These are phyloP conservation scores for Heterobasidion occidentale DNA, from an alignment of 1,284 basidiomycete genomes.

Conservation along the genomic window DNA sequence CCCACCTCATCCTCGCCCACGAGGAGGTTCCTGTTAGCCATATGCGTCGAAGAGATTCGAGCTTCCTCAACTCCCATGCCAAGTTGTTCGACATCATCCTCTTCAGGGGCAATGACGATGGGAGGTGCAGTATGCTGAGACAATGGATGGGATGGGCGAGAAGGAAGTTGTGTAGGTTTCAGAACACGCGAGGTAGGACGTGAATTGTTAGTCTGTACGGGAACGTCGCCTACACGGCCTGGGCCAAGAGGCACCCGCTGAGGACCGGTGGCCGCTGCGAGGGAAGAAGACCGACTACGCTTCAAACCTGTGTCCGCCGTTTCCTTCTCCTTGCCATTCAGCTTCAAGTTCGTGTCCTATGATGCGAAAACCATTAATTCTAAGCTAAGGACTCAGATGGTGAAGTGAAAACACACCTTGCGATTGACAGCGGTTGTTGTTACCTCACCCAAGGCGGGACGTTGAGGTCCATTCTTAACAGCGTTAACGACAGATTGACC, in stretches of 20 bases:
- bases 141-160: slow-evolving; percentile 26
- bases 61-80: slow-evolving; percentile 53
- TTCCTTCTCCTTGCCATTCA: slow-evolving; percentile 39
- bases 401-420: slow-evolving; percentile 38
- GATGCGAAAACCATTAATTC: not conserved
- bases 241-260: slow-evolving; percentile 65
- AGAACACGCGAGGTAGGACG: not conserved
- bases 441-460: slow-evolving; percentile 66
- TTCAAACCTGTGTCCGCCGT: slow-evolving; percentile 49
- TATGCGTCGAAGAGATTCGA: slow-evolving; percentile 11
- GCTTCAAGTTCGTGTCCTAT: slow-evolving; percentile 35
- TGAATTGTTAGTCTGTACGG: not conserved
- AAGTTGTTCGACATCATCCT: slow-evolving; percentile 34
- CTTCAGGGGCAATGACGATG: slow-evolving; percentile 23
- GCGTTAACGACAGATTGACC: slow-evolving; percentile 26
- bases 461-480: slow-evolving; percentile 34
- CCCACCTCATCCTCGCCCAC: slow-evolving; percentile 50
- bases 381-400: not conserved
- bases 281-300: slow-evolving; percentile 51
- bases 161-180: slow-evolving; percentile 15
- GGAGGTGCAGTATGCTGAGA: slow-evolving; percentile 24
- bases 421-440: slow-evolving; percentile 64
- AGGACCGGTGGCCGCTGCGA: slow-evolving; percentile 45
- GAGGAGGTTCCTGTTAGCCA: slow-evolving; percentile 22
- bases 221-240: slow-evolving; percentile 27